Percentiles rank a stretch among this genome's conserved stretches.
These are phyloP conservation scores for Tilletia setariae DNA, from an alignment of 1,284 basidiomycete genomes.

Conservation along the genomic window DNA sequence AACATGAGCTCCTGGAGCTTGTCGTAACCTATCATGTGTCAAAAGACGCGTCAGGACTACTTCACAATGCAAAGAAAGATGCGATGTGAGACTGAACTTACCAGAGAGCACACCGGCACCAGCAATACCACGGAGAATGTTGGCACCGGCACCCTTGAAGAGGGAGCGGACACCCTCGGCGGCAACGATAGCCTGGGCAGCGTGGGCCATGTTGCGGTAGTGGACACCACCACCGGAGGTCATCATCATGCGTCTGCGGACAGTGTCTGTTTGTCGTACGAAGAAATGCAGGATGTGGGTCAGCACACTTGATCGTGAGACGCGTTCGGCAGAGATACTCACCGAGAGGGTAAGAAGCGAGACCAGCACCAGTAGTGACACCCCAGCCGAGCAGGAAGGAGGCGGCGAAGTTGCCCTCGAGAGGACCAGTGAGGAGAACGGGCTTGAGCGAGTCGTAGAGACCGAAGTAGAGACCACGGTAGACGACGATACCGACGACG, in stretches of 20 bases:
- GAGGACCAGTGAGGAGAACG: slow-evolving; percentile 50
- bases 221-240: slow-evolving; percentile 52
- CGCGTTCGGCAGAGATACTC: no score
- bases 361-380: slow-evolving; percentile 55
- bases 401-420: slow-evolving; percentile 53
- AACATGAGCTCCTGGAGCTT: slow-evolving; percentile 69
- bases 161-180: slow-evolving; percentile 78
- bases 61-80: not conserved
- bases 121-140: slow-evolving; percentile 96
- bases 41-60: not conserved
- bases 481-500: slow-evolving; percentile 54
- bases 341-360: slow-evolving; percentile 55
- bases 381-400: slow-evolving; percentile 54
- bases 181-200: slow-evolving; percentile 73
- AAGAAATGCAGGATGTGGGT: no score
- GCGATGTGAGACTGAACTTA: not conserved
- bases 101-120: slow-evolving; percentile 94
- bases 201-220: slow-evolving; percentile 63
- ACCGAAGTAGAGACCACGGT: slow-evolving; percentile 56
- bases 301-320: no score
- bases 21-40: slow-evolving; percentile 58
- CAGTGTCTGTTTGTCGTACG: no score
- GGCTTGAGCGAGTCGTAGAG: slow-evolving; percentile 56
- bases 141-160: slow-evolving; percentile 73
- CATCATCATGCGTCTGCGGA: slow-evolving; percentile 56